Base-by-base conservation (phyloP, 2,329 filamentous ascomycete species). In the Juglanconis sp. region DNA sequence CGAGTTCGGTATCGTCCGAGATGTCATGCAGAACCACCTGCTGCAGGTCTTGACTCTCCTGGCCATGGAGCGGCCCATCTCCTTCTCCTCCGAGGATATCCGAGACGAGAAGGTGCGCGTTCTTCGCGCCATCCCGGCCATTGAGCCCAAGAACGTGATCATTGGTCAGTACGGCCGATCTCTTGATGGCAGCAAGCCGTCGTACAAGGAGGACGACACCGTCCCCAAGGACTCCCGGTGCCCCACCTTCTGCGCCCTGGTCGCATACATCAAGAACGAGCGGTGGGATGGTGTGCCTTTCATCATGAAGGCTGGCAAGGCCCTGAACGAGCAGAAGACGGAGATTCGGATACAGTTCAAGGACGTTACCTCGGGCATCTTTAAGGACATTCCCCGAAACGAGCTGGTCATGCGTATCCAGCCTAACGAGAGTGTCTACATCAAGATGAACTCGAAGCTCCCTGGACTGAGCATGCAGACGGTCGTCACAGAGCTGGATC, bases 361-460 rank as follows among this genome's bases (percentile, higher is more conserved):
- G 84, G 95, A 99, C 74, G 95, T 99, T 66, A 98, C 95, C 30
- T 97, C 93, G 53, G 95, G 96, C 68, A 99, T 99, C 77, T 99
- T 99, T 83, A 98, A 98, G 85, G 94, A 99, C 75, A 99, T 99
- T 72, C 96, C 95, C 62, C 90, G 96, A 68, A 99, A 99, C 81
- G 95, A 99, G 81, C 89, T 99, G 67, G 95, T 99, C 71, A 97
- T 99, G 81, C 93, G 95, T 68, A 96, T 99, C 66, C 95, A 99
- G 82, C 95, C 95, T 70, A 99, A 99, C 81, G 95, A 99, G 84
- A 96, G 91, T 74, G 93, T 99, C 68, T 99, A 99, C 81, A 96
- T 98, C 78, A 99, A 99, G 87, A 99, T 99, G 95, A 99, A 99
- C 88, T 98, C 94, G 35, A 99, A 99, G 84, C 84, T 99, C 62